Conservation (phyloP, 1,284 basidiomycete genomes). For the Phellopilus nigrolimitatus region DNA sequence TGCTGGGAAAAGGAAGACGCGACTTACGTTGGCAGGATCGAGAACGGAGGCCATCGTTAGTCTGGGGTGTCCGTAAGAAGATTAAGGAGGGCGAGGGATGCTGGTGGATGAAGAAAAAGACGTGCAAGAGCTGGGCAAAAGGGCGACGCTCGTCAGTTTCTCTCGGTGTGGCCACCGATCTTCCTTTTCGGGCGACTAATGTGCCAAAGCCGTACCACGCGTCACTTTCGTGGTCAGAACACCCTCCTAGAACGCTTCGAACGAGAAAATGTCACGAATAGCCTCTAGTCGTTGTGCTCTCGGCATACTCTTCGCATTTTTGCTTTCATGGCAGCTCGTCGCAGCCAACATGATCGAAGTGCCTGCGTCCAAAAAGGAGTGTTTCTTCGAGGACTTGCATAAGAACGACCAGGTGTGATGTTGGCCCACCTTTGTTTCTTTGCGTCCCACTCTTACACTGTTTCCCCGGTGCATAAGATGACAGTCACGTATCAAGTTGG, state of each 20-base stretch:
- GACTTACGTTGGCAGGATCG: conserved; percentile 16
- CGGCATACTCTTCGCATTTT: conserved; percentile 38
- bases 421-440: background rate
- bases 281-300: conserved; percentile 23
- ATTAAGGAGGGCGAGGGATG: background rate
- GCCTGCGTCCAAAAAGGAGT: conserved; percentile 81
- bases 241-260: too few relatives aligned
- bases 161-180: conserved; percentile 1
- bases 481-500: conserved; percentile 99
- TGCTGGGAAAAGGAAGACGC: background rate
- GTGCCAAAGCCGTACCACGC: conserved; percentile 9
- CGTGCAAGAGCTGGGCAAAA: background rate
- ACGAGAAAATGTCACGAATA: conserved; percentile 27
- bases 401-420: conserved; percentile 80
- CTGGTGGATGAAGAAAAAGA: background rate
- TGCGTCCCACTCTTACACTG: background rate
- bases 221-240: background rate
- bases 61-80: background rate
- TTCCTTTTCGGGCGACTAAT: background rate
- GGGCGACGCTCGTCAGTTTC: background rate
- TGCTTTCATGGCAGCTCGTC: conserved; percentile 36
- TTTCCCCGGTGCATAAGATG: conserved; percentile 62
- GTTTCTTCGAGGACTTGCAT: conserved; percentile 98
- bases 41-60: conserved; percentile 19
- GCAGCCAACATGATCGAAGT: conserved; percentile 69